phyloP scores from a whole-genome alignment of 2,329 filamentous ascomycete genomes.

The Botrytis fragariae region DNA sequence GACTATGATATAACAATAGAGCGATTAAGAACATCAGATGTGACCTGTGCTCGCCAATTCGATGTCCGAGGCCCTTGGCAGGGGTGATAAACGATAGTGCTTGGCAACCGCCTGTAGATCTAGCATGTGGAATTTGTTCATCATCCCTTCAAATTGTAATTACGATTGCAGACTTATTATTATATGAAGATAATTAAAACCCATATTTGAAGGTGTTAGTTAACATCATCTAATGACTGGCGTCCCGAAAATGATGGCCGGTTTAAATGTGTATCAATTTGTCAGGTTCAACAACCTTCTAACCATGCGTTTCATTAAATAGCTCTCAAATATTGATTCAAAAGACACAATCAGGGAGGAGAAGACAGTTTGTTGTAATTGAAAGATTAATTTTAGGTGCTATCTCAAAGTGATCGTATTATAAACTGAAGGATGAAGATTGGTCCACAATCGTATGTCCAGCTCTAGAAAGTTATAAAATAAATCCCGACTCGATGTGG shows the following conservation, averaged over 20 bases:
- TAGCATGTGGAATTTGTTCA: background rate
- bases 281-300: background rate
- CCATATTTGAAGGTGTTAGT: background rate
- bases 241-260: background rate
- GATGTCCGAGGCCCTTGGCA: background rate
- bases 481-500: background rate
- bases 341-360: background rate
- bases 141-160: background rate
- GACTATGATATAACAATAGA: background rate
- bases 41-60: background rate
- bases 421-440: background rate
- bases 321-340: background rate
- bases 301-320: background rate
- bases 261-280: too few relatives aligned
- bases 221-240: background rate
- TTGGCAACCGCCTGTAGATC: background rate
- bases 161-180: background rate
- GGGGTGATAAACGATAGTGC: background rate
- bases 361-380: background rate
- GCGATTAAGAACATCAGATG: background rate
- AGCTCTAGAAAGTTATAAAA: background rate
- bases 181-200: background rate
- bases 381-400: background rate
- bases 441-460: background rate
- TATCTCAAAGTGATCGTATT: background rate